Evolutionary conservation across 2,329 filamentous ascomycete genomes (phyloP).

Genomic region (Fusarium robinianum): DNA sequence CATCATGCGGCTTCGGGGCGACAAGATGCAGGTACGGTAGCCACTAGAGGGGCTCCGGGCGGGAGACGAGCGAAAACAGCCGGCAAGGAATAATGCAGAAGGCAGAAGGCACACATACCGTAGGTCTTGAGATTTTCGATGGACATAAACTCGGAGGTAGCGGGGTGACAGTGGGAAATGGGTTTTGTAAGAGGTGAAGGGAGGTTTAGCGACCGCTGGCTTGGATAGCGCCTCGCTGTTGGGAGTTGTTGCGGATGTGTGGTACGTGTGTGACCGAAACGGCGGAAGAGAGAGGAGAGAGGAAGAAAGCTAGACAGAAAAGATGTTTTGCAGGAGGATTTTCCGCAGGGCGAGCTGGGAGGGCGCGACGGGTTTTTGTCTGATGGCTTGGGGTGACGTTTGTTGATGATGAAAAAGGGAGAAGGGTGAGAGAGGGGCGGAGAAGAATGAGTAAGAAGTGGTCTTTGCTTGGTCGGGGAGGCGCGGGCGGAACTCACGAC

Average conservation of each 20-base stretch:
- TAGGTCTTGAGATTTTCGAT: constrained; percentile 98
- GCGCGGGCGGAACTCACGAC: constrained; percentile 13
- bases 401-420: constrained; percentile 24
- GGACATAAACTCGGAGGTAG: constrained; percentile 90
- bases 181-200: constrained; percentile 48
- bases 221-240: constrained; percentile 52
- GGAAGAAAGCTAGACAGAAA: background rate
- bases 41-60: background rate
- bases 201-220: constrained; percentile 57
- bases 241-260: constrained; percentile 23
- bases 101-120: no score
- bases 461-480: constrained; percentile 8
- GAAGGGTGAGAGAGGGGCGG: constrained; percentile 24
- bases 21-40: constrained; percentile 35
- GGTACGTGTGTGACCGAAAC: constrained; percentile 20
- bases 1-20: constrained; percentile 22
- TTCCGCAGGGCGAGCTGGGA: constrained; percentile 25
- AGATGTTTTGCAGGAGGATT: constrained; percentile 26
- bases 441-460: constrained; percentile 33
- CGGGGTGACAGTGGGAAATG: constrained; percentile 60
- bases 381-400: constrained; percentile 35
- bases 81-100: no score
- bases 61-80: background rate
- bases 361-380: constrained; percentile 30
- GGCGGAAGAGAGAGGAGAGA: constrained; percentile 4